Conservation (phyloP, 139 green algal genomes). For the Ettlia oleoabundans region DNA sequence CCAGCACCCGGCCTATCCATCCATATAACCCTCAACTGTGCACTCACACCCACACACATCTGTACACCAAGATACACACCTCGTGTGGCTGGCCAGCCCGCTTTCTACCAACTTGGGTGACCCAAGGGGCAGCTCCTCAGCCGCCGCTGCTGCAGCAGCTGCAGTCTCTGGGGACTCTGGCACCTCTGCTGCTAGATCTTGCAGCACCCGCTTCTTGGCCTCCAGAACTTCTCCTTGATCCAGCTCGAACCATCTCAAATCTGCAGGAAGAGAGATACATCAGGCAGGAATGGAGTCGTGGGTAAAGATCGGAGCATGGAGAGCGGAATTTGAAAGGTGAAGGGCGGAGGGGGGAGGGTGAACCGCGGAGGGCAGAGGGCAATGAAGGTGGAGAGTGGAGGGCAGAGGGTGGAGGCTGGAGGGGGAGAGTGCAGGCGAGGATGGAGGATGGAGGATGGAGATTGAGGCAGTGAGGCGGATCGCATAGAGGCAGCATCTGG, state of each 20-base stretch:
- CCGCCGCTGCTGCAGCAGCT: not conserved
- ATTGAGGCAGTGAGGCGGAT: no score
- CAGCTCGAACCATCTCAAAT: slow-evolving; percentile 73
- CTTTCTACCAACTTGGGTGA: not conserved
- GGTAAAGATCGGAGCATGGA: not conserved
- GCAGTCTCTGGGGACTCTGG: no score
- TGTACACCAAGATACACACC: no score
- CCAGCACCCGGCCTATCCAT: no score
- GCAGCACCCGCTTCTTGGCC: slow-evolving; percentile 52
- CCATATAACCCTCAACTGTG: no score
- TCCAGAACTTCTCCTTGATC: slow-evolving; percentile 61
- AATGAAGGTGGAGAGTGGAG: not conserved
- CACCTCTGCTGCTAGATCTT: not conserved
- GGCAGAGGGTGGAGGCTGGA: not conserved
- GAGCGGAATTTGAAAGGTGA: no score
- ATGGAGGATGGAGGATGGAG: no score
- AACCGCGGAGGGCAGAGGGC: not conserved
- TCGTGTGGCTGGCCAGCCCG: not conserved
- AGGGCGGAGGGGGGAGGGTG: no score
- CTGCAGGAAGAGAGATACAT: not conserved
- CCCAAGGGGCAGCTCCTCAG: not conserved
- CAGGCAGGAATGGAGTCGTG: not conserved
- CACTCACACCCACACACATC: no score
- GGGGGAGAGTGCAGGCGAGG: no score
- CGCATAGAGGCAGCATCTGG: no score